These are phyloP conservation scores for Auxenochlorella protothecoides DNA, from an alignment of 139 green algal species.

Conservation along the genomic window DNA sequence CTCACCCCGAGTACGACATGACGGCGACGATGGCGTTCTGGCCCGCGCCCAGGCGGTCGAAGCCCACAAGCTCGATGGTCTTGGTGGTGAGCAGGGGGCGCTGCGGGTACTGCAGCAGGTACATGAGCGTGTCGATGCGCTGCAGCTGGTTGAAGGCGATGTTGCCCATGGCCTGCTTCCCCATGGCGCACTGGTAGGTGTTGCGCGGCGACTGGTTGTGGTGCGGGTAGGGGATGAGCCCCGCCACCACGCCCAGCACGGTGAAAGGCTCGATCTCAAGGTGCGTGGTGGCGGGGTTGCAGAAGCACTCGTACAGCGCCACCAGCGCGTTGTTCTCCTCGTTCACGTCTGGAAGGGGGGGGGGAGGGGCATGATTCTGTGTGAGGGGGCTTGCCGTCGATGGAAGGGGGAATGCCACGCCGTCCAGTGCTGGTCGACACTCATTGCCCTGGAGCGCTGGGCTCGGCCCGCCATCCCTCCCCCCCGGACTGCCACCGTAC, in stretches of 20 bases:
- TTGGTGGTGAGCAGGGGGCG: conserved; percentile 91
- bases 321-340: conserved; percentile 93
- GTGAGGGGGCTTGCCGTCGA: neutral
- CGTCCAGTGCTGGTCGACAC: too few relatives aligned
- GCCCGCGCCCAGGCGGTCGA: conserved; percentile 89
- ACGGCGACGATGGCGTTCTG: conserved; percentile 97
- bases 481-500: neutral
- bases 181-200: conserved; percentile 99
- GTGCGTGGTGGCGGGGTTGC: conserved; percentile 66
- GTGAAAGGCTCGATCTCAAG: conserved; percentile 99
- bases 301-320: conserved; percentile 78
- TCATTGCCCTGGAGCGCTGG: neutral
- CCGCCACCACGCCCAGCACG: conserved; percentile 94
- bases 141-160: conserved; percentile 92
- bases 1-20: conserved; percentile 81
- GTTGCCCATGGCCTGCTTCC: conserved; percentile 99
- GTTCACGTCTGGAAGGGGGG: conserved; percentile 67
- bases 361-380: neutral
- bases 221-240: conserved; percentile 96
- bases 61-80: conserved; percentile 89
- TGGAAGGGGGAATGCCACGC: too few relatives aligned
- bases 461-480: neutral
- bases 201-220: conserved; percentile 99
- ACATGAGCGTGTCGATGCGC: conserved; percentile 94
- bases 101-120: conserved; percentile 93